A percentile compares a stretch with the other conserved stretches of the same genome.
These are phyloP conservation scores for Citrus glauca DNA, from an alignment of 345 rosid species.

Conservation along the genomic window DNA sequence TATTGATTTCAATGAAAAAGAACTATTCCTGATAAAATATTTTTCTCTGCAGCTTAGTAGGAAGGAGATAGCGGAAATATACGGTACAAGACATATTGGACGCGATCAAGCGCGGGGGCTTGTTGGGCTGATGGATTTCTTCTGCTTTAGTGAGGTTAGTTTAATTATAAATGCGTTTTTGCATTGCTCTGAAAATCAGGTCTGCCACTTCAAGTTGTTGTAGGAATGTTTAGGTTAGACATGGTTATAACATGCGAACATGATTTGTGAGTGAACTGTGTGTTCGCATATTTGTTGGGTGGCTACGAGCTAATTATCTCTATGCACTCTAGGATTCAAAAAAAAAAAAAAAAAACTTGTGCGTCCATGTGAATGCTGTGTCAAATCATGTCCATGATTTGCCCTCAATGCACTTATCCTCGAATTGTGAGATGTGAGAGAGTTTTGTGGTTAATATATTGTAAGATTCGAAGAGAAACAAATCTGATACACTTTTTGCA, in stretches of 20 bases:
- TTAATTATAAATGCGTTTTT: constrained; percentile 6
- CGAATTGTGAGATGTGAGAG: not conserved
- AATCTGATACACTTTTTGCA: not conserved
- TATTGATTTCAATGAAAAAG: not conserved
- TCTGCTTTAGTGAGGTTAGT: constrained; percentile 95
- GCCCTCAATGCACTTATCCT: not conserved
- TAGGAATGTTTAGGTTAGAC: not conserved
- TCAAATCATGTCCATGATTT: not conserved
- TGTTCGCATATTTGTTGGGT: not conserved
- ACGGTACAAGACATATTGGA: constrained; percentile 91
- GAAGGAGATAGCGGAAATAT: constrained; percentile 59
- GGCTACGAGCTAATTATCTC: not conserved
- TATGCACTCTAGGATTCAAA: not conserved
- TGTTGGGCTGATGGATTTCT: constrained; percentile 96
- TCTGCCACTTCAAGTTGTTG: not conserved
- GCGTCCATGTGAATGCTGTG: not conserved
- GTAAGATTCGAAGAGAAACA: not conserved
- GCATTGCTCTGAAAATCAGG: not conserved
- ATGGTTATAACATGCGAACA: not conserved
- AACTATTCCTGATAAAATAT: not conserved
- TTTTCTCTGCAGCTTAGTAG: constrained; percentile 53
- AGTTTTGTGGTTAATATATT: not conserved
- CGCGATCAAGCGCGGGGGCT: constrained; percentile 86
- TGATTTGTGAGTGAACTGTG: not conserved
- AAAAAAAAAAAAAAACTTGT: not conserved